Base-by-base conservation (phyloP, 768 basidiomycete species). In the Strobilomyces dryophilus region DNA sequence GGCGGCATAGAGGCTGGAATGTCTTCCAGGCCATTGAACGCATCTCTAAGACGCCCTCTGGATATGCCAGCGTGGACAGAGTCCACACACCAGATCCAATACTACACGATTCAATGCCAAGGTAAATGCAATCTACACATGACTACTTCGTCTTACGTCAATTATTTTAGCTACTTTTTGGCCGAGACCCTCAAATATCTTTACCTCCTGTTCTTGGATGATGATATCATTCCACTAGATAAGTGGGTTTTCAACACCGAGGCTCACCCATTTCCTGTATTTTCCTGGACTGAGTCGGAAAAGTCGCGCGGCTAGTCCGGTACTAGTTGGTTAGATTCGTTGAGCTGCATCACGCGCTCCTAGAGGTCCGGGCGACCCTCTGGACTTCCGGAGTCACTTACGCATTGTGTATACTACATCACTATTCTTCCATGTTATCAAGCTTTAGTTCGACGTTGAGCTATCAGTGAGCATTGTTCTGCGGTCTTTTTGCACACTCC, bases 261-360 rank as follows among this genome's bases (percentile, higher is more conserved):
- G 67, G 91, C 89, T 5, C 91, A 92, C 65, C 87, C 90, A 11
- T 73, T 91, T 17, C 87, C 87, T 9, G 74, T 88, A 31, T 85
- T 89, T 60, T 61, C 74, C 44, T 88, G 84, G 86, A 81, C 76
- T 3, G 63, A 67, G 39, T 72, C 72, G 59, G 82, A 87, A 65
- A 78, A 72, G 44, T 17, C 21, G 24, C 17, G 44, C 40, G 15
- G 21, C 41, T 52, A 49, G 31, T 26, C 40, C 37, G 11, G n/a
- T 6, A 37, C 29, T 15, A 9, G 18, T 31, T 42, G 6, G 39
- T 32, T 37, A 15, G 26, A 18, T 35, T 45, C 20, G 4, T 35
- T 31, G 24, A 18, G 41, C 21, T 34, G 37, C 12, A n/a, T 4
- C 20, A 40, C 9, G 36, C 10, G 8, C 10, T 34, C 21, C 32